Evolutionary conservation across 1,284 basidiomycete species (phyloP).

Genomic region (Tremellales sp.): DNA sequence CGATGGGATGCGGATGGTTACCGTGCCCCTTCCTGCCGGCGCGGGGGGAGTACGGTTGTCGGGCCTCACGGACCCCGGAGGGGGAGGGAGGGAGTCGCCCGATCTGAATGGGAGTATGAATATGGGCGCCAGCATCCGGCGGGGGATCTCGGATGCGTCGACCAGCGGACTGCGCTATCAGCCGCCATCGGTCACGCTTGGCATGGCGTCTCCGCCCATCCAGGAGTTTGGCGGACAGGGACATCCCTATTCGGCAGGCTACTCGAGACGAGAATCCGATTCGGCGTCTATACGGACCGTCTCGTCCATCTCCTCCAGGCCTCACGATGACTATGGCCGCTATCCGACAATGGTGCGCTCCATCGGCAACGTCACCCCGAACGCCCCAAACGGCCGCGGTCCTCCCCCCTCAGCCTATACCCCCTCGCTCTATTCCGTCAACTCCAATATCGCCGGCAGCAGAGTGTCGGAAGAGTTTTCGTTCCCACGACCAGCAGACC

Average conservation of each 20-base stretch:
- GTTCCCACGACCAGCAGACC: slow-evolving; percentile 69
- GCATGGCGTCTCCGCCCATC: slow-evolving; percentile 4
- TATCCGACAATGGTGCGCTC: slow-evolving; percentile 27
- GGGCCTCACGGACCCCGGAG: slow-evolving; percentile 12
- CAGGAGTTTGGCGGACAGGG: slow-evolving; percentile 27
- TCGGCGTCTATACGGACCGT: slow-evolving; percentile 31
- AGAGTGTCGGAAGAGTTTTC: slow-evolving; percentile 58
- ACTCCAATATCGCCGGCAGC: slow-evolving; percentile 12
- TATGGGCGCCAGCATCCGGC: slow-evolving; percentile 2
- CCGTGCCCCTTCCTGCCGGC: too few species aligned
- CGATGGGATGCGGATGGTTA: too few species aligned
- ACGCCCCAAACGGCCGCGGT: slow-evolving; percentile 6
- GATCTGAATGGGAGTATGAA: slow-evolving; percentile 3
- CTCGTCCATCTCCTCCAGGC: slow-evolving; percentile 19
- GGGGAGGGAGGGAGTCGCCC: slow-evolving; percentile 8
- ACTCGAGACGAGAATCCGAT: slow-evolving; percentile 29
- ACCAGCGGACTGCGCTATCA: slow-evolving; percentile 17
- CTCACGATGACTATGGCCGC: slow-evolving; percentile 27
- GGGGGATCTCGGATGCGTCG: slow-evolving; percentile 5
- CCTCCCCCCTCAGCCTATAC: slow-evolving; percentile 16
- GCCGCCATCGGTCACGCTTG: slow-evolving; percentile 12
- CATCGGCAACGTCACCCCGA: neutral
- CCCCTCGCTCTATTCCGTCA: slow-evolving; percentile 7
- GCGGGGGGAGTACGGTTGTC: slow-evolving; percentile 9
- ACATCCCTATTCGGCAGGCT: slow-evolving; percentile 22